Evolutionary conservation across 1,284 basidiomycete genomes (phyloP).

Genomic region (Fomitopsis betulina): DNA sequence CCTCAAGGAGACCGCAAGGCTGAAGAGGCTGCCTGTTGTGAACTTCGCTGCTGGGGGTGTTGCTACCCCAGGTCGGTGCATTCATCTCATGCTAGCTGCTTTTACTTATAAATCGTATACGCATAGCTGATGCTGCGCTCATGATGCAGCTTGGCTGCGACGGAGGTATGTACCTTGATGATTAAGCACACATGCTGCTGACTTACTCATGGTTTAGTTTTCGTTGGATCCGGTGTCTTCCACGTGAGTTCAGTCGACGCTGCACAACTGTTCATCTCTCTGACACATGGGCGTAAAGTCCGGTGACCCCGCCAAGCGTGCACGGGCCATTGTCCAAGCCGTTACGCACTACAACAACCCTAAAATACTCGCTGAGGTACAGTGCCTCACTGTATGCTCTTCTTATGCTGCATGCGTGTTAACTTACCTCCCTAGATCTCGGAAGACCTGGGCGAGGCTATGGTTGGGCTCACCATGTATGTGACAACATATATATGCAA

Average conservation of each 20-base stretch:
- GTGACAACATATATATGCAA: constrained; percentile 22
- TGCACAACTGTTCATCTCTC: neutral
- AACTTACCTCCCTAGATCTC: constrained; percentile 54
- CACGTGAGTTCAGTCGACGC: constrained; percentile 46
- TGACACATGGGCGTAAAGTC: constrained; percentile 46
- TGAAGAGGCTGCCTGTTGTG: constrained; percentile 92
- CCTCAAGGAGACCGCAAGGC: constrained; percentile 91
- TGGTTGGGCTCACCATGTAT: constrained; percentile 91
- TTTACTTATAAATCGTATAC: constrained; percentile 4
- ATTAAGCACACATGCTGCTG: constrained; percentile 9
- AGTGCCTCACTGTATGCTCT: constrained; percentile 5
- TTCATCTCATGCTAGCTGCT: neutral
- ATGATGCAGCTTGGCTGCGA: constrained; percentile 99
- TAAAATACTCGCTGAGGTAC: constrained; percentile 74
- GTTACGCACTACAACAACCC: constrained; percentile 97
- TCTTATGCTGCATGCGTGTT: constrained; percentile 6
- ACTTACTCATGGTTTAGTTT: constrained; percentile 46
- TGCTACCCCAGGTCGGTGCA: constrained; percentile 79
- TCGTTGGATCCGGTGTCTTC: constrained; percentile 95
- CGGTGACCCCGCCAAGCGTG: constrained; percentile 90
- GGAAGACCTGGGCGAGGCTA: constrained; percentile 85
- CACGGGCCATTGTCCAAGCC: constrained; percentile 96
- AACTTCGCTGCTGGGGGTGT: constrained; percentile 97
- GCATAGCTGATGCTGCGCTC: constrained; percentile 86
- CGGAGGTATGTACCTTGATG: constrained; percentile 61